Evolutionary conservation across 164 flowering plant genomes (phyloP).

Genomic region (Cinnamomum chago): DNA sequence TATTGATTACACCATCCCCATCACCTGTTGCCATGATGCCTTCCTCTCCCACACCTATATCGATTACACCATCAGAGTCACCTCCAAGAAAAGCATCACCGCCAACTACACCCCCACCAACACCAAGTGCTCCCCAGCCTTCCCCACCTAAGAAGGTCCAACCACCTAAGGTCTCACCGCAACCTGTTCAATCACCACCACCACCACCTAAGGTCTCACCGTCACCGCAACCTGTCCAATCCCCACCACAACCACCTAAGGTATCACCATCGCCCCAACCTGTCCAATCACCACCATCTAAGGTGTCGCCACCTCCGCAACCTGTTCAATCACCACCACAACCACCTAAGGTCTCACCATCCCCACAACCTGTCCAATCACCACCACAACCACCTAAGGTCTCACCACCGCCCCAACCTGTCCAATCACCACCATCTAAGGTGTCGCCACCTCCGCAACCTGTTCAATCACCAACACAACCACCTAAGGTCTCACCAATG

Average conservation of each 20-base stretch:
- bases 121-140: not conserved
- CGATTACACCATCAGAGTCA: constrained; percentile 1
- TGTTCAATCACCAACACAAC: no score
- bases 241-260: constrained; percentile 1
- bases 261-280: not conserved
- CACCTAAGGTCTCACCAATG: no score
- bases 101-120: not conserved
- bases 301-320: not conserved
- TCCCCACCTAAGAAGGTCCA: no score
- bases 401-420: constrained; percentile 17
- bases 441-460: fast-evolving
- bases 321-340: constrained; percentile 9
- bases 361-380: constrained; percentile 5
- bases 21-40: not conserved
- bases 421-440: constrained; percentile 4
- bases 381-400: not conserved
- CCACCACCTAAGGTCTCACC: not conserved
- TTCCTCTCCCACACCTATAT: not conserved
- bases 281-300: constrained; percentile 4
- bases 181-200: not conserved
- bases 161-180: not conserved
- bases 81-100: not conserved
- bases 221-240: constrained; percentile 5
- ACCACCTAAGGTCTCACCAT: not conserved
- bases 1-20: no score